phyloP scores from a whole-genome alignment of 768 basidiomycete species.

The Naganishia vaughanmartiniae region DNA sequence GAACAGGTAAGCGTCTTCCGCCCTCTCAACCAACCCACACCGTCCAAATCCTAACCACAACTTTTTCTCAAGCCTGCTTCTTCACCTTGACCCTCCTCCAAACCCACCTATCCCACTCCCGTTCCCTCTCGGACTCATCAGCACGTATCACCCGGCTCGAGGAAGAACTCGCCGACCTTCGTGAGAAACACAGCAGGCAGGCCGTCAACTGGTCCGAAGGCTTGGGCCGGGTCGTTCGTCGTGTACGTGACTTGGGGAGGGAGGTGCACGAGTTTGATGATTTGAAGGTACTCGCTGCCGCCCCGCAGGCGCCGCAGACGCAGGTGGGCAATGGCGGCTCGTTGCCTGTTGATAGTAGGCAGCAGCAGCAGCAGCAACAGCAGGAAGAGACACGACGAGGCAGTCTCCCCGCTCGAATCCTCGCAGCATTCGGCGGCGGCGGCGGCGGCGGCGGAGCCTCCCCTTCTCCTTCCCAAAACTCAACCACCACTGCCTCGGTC shows the following conservation, averaged over 20 bases:
- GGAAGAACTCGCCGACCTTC: constrained; percentile 36
- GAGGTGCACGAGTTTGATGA: constrained; percentile 10
- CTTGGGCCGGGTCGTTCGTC: constrained; percentile 23
- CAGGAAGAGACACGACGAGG: no score
- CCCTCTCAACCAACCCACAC: no score
- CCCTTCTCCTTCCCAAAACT: no score
- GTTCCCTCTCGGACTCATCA: constrained; percentile 38
- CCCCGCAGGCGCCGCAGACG: not conserved
- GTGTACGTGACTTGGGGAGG: constrained; percentile 18
- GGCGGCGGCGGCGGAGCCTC: no score
- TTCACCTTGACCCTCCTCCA: constrained; percentile 45
- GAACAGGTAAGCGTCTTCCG: not conserved
- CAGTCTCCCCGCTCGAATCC: no score
- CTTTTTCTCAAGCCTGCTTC: constrained; percentile 1
- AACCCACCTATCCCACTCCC: constrained; percentile 49
- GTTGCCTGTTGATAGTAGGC: no score
- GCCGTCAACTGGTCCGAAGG: constrained; percentile 28
- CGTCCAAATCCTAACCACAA: no score
- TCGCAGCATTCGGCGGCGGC: no score
- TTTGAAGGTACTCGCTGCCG: not conserved
- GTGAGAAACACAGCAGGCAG: constrained; percentile 21
- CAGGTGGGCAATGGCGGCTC: no score
- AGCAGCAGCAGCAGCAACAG: no score
- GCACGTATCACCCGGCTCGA: constrained; percentile 46
- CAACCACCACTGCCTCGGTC: no score